Evolutionary conservation across 2,329 filamentous ascomycete species (phyloP).

Genomic region (Juglanconis juglandina): DNA sequence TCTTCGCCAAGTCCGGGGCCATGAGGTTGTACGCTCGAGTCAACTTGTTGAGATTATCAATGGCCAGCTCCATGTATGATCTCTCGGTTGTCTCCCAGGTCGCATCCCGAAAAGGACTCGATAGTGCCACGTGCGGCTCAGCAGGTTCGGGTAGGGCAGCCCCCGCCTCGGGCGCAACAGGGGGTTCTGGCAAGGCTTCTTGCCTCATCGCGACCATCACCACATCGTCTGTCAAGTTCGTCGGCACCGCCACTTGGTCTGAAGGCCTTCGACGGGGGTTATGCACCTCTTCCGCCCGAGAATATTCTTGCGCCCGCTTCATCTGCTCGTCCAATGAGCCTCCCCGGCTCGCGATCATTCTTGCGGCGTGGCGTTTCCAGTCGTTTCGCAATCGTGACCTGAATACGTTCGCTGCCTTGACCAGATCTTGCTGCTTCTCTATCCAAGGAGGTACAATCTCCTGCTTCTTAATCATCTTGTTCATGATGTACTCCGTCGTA

Average conservation of each 20-base stretch:
- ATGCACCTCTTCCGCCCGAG: constrained; percentile 65
- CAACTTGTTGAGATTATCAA: constrained; percentile 74
- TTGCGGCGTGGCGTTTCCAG: constrained; percentile 79
- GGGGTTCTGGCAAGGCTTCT: constrained; percentile 23
- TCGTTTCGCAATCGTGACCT: constrained; percentile 71
- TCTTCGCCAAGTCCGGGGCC: constrained; percentile 87
- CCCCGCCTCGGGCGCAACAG: constrained; percentile 11
- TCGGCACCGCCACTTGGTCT: constrained; percentile 45
- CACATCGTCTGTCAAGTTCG: constrained; percentile 45
- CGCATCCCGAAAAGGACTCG: constrained; percentile 71
- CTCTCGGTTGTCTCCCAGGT: constrained; percentile 71
- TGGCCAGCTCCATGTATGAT: constrained; percentile 71
- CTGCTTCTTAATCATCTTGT: constrained; percentile 96
- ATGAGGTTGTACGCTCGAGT: constrained; percentile 91
- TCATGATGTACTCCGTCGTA: constrained; percentile 97
- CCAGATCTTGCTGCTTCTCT: constrained; percentile 92
- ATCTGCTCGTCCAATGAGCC: constrained; percentile 74
- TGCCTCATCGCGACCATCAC: constrained; percentile 45
- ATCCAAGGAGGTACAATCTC: constrained; percentile 98
- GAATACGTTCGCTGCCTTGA: constrained; percentile 66
- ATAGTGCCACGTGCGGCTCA: constrained; percentile 31
- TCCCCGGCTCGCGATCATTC: constrained; percentile 73
- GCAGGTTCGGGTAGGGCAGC: neutral
- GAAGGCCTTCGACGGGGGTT: constrained; percentile 54
- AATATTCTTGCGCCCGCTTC: constrained; percentile 66